phyloP scores from a whole-genome alignment of 257 asterid genomes.

The Prunella vulgaris region DNA sequence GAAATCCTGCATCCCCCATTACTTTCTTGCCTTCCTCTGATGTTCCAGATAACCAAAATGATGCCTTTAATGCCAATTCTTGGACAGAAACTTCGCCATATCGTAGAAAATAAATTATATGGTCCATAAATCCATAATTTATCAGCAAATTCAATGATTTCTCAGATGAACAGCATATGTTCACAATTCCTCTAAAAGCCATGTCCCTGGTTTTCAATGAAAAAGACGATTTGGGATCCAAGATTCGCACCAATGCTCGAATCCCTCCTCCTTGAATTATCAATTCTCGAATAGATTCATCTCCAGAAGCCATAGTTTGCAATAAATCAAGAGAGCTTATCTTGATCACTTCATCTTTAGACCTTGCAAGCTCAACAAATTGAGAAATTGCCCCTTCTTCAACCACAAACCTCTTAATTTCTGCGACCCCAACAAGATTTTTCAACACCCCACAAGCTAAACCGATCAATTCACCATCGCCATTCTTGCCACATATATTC shows the following conservation, averaged over 20 bases:
- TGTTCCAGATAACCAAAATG: slow-evolving; percentile 77
- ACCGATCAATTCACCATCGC: slow-evolving; percentile 39
- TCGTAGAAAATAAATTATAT: slow-evolving; percentile 53
- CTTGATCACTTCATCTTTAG: slow-evolving; percentile 51
- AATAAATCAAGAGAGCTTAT: slow-evolving; percentile 62
- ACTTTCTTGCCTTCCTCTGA: slow-evolving; percentile 72
- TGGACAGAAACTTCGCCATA: slow-evolving; percentile 54
- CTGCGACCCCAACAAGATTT: slow-evolving; percentile 73
- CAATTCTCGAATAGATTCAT: slow-evolving; percentile 40
- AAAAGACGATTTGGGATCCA: slow-evolving; percentile 54
- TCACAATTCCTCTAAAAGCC: slow-evolving; percentile 67
- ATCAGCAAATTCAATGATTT: slow-evolving; percentile 37
- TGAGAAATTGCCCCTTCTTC: slow-evolving; percentile 65
- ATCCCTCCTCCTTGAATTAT: slow-evolving; percentile 67
- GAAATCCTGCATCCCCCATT: slow-evolving; percentile 88
- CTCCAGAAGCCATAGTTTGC: slow-evolving; percentile 65
- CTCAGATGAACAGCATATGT: slow-evolving; percentile 43
- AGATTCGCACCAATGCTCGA: slow-evolving; percentile 43
- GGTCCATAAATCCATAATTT: slow-evolving; percentile 59
- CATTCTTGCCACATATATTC: slow-evolving; percentile 43
- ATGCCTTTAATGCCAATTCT: slow-evolving; percentile 73
- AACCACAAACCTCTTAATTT: slow-evolving; percentile 73
- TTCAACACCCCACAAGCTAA: slow-evolving; percentile 81
- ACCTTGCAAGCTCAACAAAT: slow-evolving; percentile 48
- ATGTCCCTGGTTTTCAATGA: slow-evolving; percentile 63